Base-by-base conservation (phyloP, 805 yeast species). In the Torulaspora franciscae region DNA sequence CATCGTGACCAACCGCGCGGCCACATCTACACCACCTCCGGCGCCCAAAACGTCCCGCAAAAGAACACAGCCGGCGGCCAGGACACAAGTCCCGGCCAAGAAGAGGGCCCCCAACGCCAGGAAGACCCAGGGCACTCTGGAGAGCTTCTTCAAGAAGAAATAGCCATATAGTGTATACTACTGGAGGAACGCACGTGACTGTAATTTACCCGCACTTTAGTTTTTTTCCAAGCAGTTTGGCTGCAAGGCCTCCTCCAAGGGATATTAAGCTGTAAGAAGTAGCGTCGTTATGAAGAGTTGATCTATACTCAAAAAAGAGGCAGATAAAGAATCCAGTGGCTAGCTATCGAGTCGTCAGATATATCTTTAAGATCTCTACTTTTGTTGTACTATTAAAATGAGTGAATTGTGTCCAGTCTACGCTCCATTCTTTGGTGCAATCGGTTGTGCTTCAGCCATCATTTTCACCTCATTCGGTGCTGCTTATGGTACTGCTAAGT, bases 381-480 rank as follows among this genome's bases (percentile, higher is more conserved):
- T 35, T 38, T 22, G 33, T 38, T 39, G 37, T 36, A 42, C 15
- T 39, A 24, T 24, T 36, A 42, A 38, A 35, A 61, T 59, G 65
- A 59, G 62, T 59, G 68, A 64, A 44, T 57, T 64, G 55, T 64
- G 73, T 59, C 70, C 73, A 37, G 72, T 68, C 49, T 65, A 67
- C 56, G 73, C 79, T 69, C 99, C 99, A 68, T 93, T 93, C 79
- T 93, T 93, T 71, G 99, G 99, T 64, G 91, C 97, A 58, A 87
- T 93, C 66, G 99, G 99, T 68, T 95, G 99, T 79, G 95, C 99
- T 48, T 88, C 98, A 43, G 97, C 99, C 69, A 93, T 93, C 66
- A 88, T 95, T 65, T 93, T 93, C 81, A 90, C 99, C 69, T 88
- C 96, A 67, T 88, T 90, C 68, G 99, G 99, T 76, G 98, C 99